These are phyloP conservation scores for Ascobolus immersus DNA, from an alignment of 495 filamentous ascomycete genomes.

Conservation along the genomic window DNA sequence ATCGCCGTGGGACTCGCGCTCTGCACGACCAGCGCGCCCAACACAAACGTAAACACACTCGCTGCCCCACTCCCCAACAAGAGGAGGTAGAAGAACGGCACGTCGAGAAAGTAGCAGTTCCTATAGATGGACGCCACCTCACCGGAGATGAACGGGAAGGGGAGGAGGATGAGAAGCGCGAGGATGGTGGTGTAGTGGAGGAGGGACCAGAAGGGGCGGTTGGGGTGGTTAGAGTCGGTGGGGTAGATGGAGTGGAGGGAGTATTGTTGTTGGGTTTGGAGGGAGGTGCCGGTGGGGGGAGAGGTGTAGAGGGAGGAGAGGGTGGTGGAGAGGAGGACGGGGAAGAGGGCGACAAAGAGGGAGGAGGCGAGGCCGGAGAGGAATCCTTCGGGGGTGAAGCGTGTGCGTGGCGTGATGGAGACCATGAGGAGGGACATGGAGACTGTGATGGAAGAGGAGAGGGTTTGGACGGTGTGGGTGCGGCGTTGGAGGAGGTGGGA, in stretches of 20 bases:
- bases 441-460: slow-evolving; percentile 25
- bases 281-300: slow-evolving; percentile 9
- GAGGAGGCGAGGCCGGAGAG: slow-evolving; percentile 26
- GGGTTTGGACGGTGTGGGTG: slow-evolving; percentile 21
- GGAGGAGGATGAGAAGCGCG: slow-evolving; percentile 22
- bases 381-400: slow-evolving; percentile 25
- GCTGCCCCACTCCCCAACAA: slow-evolving; percentile 15
- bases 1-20: slow-evolving; percentile 15
- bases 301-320: slow-evolving; percentile 17
- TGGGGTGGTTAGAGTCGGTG: slow-evolving; percentile 18
- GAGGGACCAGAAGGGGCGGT: slow-evolving; percentile 22
- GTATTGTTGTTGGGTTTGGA: neutral
- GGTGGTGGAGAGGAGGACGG: slow-evolving; percentile 23
- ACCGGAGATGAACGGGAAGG: slow-evolving; percentile 23
- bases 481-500: slow-evolving; percentile 19
- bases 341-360: slow-evolving; percentile 25
- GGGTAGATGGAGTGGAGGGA: slow-evolving; percentile 9
- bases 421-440: slow-evolving; percentile 24
- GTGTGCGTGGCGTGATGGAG: slow-evolving; percentile 17
- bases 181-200: slow-evolving; percentile 27
- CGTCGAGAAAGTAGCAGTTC: slow-evolving; percentile 27
- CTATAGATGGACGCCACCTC: slow-evolving; percentile 21
- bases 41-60: slow-evolving; percentile 10
- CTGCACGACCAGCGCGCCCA: slow-evolving; percentile 11
- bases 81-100: slow-evolving; percentile 25